Evolutionary conservation across 768 basidiomycete species (phyloP).

Genomic region (Exsudoporus frostii): DNA sequence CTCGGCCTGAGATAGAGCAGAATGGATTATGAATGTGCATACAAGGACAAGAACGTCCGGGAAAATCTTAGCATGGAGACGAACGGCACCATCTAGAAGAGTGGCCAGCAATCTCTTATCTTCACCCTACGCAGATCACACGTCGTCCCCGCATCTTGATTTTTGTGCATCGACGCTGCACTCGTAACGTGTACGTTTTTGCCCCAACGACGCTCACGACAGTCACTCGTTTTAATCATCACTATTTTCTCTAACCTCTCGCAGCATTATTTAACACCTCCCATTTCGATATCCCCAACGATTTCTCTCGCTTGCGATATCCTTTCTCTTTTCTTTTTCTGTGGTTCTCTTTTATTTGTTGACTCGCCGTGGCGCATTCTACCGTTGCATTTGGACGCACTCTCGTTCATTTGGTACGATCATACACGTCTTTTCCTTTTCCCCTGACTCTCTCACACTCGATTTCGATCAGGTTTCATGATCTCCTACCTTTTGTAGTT

Average conservation of each 20-base stretch:
- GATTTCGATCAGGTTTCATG: neutral
- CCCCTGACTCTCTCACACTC: neutral
- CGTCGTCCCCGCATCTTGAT: neutral
- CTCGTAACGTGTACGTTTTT: neutral
- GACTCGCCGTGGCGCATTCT: neutral
- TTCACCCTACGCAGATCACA: no score
- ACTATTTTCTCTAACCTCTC: conserved; percentile 10
- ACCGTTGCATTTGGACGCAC: conserved; percentile 11
- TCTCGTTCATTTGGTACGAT: neutral
- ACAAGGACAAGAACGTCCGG: conserved; percentile 10
- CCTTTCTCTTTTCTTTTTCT: neutral
- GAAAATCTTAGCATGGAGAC: conserved; percentile 24
- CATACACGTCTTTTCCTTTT: neutral
- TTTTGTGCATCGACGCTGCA: neutral
- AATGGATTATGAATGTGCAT: no score
- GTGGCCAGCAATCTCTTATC: conserved; percentile 9
- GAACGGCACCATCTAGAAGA: conserved; percentile 60
- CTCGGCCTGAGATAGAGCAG: no score
- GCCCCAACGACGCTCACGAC: neutral
- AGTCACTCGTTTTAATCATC: conserved; percentile 8
- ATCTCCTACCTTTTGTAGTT: neutral
- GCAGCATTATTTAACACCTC: neutral
- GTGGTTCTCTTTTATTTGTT: neutral
- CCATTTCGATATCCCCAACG: conserved; percentile 11
- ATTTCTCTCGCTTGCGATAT: neutral